Base-by-base conservation (phyloP, 768 basidiomycete genomes). In the Calocybe indica region DNA sequence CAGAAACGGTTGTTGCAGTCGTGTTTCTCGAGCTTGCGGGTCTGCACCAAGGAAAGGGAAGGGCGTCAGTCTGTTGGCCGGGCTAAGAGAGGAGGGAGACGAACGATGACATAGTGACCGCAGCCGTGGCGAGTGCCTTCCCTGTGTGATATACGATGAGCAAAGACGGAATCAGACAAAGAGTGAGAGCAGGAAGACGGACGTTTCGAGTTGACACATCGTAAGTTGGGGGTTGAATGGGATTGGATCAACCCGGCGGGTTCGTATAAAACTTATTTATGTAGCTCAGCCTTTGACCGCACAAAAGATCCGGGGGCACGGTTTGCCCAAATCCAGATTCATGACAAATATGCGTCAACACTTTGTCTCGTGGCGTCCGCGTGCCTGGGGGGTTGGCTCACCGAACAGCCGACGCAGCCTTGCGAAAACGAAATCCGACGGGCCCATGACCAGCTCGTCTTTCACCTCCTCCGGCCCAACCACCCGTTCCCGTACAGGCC, bases 401-500 rank as follows among this genome's bases (percentile, higher is more conserved):
- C 22, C 22, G 22, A 22, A 22, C 22, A 22, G 22, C 22, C 22
- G 22, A 22, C 22, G 2, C 22, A 22, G 22, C 22, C 22, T 22
- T 22, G 22, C 22, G 22, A 22, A 22, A 22, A 22, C 22, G 22
- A 22, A 22, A 22, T 49, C 47, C 45, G 47, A 15, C 14, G 37
- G 40, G 48, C 43, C 41, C 51, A 47, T 53, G 50, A 40, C 45
- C 45, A 47, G 50, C 42, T 43, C 54, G 43, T 54, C 52, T 53
- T 57, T 54, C 47, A 61, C 64, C 47, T 70, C 70, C 37, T 56
- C 55, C 49, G 46, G 53, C 49, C 48, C 63, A 39, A 78, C 82
- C 36, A 92, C 88, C 33, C 85, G 95, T 56, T 92, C 90, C 1
- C 69, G 95, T 40, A 97, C 95, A 2, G 79, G 91, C 46, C 80